These are phyloP conservation scores for Tetrapisispora taiwanensis DNA, from an alignment of 805 yeast genomes.

Conservation along the genomic window DNA sequence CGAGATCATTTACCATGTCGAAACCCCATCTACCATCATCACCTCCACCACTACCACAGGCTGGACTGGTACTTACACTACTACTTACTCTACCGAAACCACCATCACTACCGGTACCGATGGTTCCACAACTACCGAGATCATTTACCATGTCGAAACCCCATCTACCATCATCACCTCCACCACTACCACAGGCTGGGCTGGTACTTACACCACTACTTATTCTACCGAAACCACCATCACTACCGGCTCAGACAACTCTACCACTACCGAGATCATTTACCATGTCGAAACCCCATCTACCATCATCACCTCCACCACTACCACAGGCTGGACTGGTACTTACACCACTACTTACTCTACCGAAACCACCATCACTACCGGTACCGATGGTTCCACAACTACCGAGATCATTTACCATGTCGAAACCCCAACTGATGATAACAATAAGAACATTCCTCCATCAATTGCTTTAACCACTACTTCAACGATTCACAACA, in stretches of 20 bases:
- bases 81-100: too few relatives aligned
- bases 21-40: too few relatives aligned
- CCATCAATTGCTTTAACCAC: neutral
- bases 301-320: constrained; percentile 1
- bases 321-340: constrained; percentile 13
- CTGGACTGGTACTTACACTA: too few relatives aligned
- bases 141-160: constrained; percentile 12
- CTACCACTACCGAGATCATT: constrained; percentile 8
- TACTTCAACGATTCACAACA: neutral
- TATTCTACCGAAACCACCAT: constrained; percentile 11
- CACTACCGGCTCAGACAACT: constrained; percentile 5
- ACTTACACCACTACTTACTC: constrained; percentile 12
- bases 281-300: constrained; percentile 10
- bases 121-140: constrained; percentile 8
- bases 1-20: constrained; percentile 13
- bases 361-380: constrained; percentile 7
- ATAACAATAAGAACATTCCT: constrained; percentile 9
- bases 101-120: constrained; percentile 5
- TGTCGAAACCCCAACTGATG: constrained; percentile 3
- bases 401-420: constrained; percentile 11
- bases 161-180: constrained; percentile 3
- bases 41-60: too few relatives aligned
- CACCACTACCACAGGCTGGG: constrained; percentile 11
- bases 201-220: constrained; percentile 10
- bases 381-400: constrained; percentile 6